Evolutionary conservation across 768 basidiomycete genomes (phyloP).

Genomic region (Xanthoconium stramineum): DNA sequence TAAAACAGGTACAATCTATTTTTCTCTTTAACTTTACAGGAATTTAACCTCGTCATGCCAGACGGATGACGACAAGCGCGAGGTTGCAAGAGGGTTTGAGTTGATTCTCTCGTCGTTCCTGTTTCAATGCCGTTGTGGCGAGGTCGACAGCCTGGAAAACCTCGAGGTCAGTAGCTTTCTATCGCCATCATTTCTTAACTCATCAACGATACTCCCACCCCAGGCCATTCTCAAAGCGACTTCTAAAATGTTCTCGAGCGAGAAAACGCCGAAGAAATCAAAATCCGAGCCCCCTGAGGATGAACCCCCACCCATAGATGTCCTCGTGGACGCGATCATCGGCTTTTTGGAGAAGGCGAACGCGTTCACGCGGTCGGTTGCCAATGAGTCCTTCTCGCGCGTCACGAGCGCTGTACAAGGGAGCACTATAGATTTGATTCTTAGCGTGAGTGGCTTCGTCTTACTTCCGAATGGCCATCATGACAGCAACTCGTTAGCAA

Average conservation of each 20-base stretch:
- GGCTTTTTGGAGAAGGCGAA: slow-evolving; percentile 84
- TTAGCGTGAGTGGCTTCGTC: slow-evolving; percentile 55
- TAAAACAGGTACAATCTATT: slow-evolving; percentile 41
- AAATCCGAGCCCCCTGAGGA: slow-evolving; percentile 21
- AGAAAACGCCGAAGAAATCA: slow-evolving; percentile 39
- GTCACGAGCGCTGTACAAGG: slow-evolving; percentile 63
- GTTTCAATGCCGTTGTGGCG: slow-evolving; percentile 68
- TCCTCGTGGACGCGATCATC: slow-evolving; percentile 87
- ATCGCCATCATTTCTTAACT: not conserved
- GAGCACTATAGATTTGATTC: slow-evolving; percentile 75
- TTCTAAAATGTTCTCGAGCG: slow-evolving; percentile 46
- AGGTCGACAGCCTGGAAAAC: slow-evolving; percentile 54
- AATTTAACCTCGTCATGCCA: slow-evolving; percentile 2
- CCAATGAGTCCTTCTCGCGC: slow-evolving; percentile 75
- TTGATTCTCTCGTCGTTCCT: slow-evolving; percentile 68
- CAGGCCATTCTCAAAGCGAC: slow-evolving; percentile 64
- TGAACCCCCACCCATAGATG: slow-evolving; percentile 66
- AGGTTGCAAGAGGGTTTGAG: slow-evolving; percentile 58
- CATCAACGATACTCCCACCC: not conserved
- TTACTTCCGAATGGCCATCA: not conserved
- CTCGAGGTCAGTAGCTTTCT: slow-evolving; percentile 52
- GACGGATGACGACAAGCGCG: slow-evolving; percentile 15
- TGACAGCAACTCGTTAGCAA: slow-evolving; percentile 57
- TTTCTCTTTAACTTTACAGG: not conserved
- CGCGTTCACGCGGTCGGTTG: slow-evolving; percentile 74